phyloP scores from a whole-genome alignment of 2,329 filamentous ascomycete genomes.

The Alternaria postmessia region DNA sequence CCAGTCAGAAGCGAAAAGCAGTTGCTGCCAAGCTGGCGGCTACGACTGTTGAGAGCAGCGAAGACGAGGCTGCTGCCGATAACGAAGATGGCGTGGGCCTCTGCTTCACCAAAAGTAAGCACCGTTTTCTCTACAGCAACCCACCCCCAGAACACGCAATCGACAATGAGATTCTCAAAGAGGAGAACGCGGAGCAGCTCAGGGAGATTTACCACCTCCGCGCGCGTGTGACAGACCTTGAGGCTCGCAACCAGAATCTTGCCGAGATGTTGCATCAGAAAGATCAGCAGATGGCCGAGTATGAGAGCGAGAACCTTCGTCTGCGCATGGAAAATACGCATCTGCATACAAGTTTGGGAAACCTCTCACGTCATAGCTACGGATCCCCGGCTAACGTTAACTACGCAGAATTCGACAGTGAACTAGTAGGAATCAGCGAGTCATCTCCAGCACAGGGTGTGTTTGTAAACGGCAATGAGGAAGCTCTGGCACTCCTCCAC shows the following conservation, averaged over 20 bases:
- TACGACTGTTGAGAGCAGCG: constrained; percentile 15
- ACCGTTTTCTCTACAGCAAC: constrained; percentile 6
- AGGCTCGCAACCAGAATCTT: constrained; percentile 14
- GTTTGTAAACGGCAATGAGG: constrained; percentile 27
- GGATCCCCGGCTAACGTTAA: constrained; percentile 21
- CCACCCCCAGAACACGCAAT: not conserved
- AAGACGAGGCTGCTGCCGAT: constrained; percentile 23
- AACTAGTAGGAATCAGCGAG: constrained; percentile 15
- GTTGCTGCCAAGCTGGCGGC: constrained; percentile 12
- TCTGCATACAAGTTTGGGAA: constrained; percentile 2
- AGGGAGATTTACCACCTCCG: constrained; percentile 19
- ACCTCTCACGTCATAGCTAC: constrained; percentile 1
- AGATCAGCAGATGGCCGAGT: constrained; percentile 8
- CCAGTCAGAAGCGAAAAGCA: constrained; percentile 18
- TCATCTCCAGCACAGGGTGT: constrained; percentile 15
- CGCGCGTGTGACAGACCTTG: constrained; percentile 10
- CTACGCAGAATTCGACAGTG: constrained; percentile 30
- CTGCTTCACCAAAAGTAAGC: constrained; percentile 35
- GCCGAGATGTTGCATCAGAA: constrained; percentile 3
- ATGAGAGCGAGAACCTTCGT: constrained; percentile 9
- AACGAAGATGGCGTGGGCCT: constrained; percentile 24
- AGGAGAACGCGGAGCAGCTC: constrained; percentile 10
- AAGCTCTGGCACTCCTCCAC: constrained; percentile 32
- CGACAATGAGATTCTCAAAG: not conserved
- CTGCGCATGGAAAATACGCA: not conserved